Percentiles rank a stretch among this genome's conserved stretches.
Conservation (phyloP, 106 monocot genomes). For the Allium fistulosum region DNA sequence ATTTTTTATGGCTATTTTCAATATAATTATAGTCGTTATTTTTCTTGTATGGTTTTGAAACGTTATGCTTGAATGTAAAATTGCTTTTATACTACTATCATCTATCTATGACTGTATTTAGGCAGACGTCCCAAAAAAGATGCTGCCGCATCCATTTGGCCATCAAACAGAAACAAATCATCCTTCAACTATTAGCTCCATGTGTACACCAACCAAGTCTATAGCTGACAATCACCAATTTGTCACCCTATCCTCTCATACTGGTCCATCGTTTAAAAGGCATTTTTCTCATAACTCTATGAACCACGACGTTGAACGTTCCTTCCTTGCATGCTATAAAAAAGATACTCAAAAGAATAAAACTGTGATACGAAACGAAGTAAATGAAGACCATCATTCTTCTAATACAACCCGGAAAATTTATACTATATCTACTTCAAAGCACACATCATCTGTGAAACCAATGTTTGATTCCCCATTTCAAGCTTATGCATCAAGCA, state of each 20-base stretch:
- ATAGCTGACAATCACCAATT: slow-evolving; percentile 1
- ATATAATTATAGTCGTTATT: no score
- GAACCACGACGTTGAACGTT: slow-evolving; percentile 12
- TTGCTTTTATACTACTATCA: no score
- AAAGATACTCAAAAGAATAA: slow-evolving; percentile 4
- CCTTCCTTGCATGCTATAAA: slow-evolving; percentile 14
- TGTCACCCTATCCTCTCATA: slow-evolving; percentile 34
- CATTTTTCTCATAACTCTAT: slow-evolving; percentile 30
- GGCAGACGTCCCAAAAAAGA: slow-evolving; percentile 44
- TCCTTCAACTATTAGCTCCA: neutral
- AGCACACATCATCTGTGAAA: slow-evolving; percentile 11
- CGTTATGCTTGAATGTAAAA: no score
- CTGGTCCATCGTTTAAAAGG: slow-evolving; percentile 41
- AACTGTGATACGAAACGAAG: no score
- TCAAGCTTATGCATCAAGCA: neutral
- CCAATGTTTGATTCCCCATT: slow-evolving; percentile 9
- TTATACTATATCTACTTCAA: slow-evolving; percentile 9
- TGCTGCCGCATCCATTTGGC: slow-evolving; percentile 50
- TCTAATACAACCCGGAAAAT: slow-evolving; percentile 8
- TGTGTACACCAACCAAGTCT: neutral
- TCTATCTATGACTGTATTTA: no score
- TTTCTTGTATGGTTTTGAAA: no score
- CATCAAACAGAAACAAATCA: slow-evolving; percentile 11
- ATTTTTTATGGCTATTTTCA: no score
- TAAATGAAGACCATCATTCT: neutral